Percentiles rank a stretch among this genome's conserved stretches.
phyloP scores from a whole-genome alignment of 345 rosid genomes.

The Melastoma malabathricum region DNA sequence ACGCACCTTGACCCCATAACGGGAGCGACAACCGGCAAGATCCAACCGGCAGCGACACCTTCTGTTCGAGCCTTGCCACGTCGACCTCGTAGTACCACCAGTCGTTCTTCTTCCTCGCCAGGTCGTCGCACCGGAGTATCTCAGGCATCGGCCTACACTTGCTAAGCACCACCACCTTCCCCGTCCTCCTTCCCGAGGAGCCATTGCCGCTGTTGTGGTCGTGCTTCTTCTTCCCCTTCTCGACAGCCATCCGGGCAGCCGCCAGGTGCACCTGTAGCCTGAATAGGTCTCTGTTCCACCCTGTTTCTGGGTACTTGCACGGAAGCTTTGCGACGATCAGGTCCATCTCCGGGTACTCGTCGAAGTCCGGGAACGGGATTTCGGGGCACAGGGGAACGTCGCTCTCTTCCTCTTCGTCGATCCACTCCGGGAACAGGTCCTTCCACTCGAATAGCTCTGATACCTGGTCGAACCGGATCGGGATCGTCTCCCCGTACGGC shows the following conservation, averaged over 20 bases:
- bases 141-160: conserved; percentile 75
- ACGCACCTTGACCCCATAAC: conserved; percentile 28
- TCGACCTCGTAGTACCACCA: conserved; percentile 70
- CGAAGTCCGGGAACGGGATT: conserved; percentile 44
- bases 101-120: conserved; percentile 34
- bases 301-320: conserved; percentile 23
- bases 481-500: conserved; percentile 33
- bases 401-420: conserved; percentile 35
- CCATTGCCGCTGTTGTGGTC: neutral
- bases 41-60: conserved; percentile 68
- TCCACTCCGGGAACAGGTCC: conserved; percentile 61
- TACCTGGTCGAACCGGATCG: conserved; percentile 26
- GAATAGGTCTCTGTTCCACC: conserved; percentile 44
- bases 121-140: conserved; percentile 62
- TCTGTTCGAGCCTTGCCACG: conserved; percentile 35
- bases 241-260: conserved; percentile 57
- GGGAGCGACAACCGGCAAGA: conserved; percentile 63
- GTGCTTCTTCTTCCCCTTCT: conserved; percentile 16
- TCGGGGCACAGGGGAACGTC: conserved; percentile 40
- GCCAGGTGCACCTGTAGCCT: conserved; percentile 75
- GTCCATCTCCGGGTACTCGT: conserved; percentile 36
- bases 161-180: conserved; percentile 45
- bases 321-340: conserved; percentile 59
- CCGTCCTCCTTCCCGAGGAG: conserved; percentile 13
- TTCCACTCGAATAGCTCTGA: conserved; percentile 29